A percentile compares a stretch with the other conserved stretches of the same genome.
These are phyloP conservation scores for Trypanosoma theileri DNA, from an alignment of 208 protist species.

Conservation along the genomic window DNA sequence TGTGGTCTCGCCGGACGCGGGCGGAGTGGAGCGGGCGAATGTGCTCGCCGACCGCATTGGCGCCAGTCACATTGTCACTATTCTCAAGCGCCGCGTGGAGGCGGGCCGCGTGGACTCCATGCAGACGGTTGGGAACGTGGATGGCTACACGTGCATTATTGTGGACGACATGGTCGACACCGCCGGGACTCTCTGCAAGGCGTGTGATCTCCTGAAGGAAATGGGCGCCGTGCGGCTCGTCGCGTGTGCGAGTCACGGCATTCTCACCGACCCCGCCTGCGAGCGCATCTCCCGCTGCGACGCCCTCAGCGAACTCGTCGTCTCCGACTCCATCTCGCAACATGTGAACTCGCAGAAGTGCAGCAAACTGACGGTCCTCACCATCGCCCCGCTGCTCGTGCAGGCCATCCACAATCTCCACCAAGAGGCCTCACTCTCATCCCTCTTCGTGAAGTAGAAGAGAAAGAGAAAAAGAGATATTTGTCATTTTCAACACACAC, in stretches of 20 bases:
- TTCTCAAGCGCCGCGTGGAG: constrained; percentile 90
- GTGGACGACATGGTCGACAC: constrained; percentile 98
- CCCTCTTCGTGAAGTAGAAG: constrained; percentile 73
- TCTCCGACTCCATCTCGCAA: constrained; percentile 91
- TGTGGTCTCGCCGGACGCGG: constrained; percentile 96
- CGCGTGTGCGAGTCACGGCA: constrained; percentile 94
- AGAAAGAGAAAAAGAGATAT: too few species aligned
- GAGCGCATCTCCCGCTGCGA: constrained; percentile 88
- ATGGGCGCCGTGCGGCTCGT: constrained; percentile 92
- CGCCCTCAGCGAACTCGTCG: constrained; percentile 90
- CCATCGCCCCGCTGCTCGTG: constrained; percentile 84
- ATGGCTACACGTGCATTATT: constrained; percentile 93
- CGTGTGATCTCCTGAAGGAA: constrained; percentile 84
- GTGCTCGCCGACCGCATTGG: constrained; percentile 84
- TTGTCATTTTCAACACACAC: too few species aligned
- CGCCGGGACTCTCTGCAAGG: constrained; percentile 93
- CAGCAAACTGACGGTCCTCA: constrained; percentile 88
- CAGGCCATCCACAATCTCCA: constrained; percentile 87
- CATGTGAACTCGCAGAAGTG: constrained; percentile 60
- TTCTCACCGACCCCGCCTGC: constrained; percentile 91
- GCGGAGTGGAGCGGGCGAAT: constrained; percentile 94
- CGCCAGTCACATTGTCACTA: constrained; percentile 90
- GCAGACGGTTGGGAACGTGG: constrained; percentile 95
- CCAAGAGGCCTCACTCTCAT: constrained; percentile 77
- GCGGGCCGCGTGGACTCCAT: constrained; percentile 93